These are phyloP conservation scores for Candida alai DNA, from an alignment of 805 yeast genomes.

Conservation along the genomic window DNA sequence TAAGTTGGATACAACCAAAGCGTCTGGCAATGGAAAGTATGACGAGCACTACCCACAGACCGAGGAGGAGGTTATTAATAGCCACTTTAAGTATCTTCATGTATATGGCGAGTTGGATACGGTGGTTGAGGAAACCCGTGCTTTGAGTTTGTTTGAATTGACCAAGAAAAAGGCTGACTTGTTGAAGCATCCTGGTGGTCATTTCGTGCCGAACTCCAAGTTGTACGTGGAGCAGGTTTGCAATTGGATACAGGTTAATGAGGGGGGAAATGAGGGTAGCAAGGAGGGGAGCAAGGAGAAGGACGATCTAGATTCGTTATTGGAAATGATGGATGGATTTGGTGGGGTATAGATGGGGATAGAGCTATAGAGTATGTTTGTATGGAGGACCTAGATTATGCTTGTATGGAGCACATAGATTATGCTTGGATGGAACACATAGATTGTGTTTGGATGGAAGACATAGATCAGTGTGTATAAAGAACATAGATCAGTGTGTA, in stretches of 20 bases:
- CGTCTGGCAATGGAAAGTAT: conserved; percentile 24
- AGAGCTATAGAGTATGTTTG: no score
- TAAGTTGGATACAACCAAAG: conserved; percentile 25
- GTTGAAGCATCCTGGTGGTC: conserved; percentile 93
- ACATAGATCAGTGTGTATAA: conserved; percentile 2
- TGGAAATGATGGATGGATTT: conserved; percentile 36
- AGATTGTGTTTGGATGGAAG: no score
- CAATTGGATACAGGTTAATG: conserved; percentile 32
- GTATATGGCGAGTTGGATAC: conserved; percentile 85
- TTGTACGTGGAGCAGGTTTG: conserved; percentile 35
- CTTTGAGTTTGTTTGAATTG: conserved; percentile 49
- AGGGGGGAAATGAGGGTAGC: conserved; percentile 12
- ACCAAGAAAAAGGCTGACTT: conserved; percentile 48
- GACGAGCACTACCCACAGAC: conserved; percentile 19
- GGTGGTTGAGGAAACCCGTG: conserved; percentile 72
- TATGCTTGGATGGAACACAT: no score
- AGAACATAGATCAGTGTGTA: conserved; percentile 3
- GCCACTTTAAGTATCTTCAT: conserved; percentile 47
- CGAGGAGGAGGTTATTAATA: conserved; percentile 23
- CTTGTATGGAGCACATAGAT: no score
- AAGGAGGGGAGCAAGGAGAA: conserved; percentile 14
- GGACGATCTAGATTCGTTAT: conserved; percentile 29
- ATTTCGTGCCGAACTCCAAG: conserved; percentile 89
- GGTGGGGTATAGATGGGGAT: conserved; percentile 13
- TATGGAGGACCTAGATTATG: no score